A percentile compares a stretch with the other conserved stretches of the same genome.
phyloP scores from a whole-genome alignment of 2,329 filamentous ascomycete genomes.

The Colletotrichum kahawae region DNA sequence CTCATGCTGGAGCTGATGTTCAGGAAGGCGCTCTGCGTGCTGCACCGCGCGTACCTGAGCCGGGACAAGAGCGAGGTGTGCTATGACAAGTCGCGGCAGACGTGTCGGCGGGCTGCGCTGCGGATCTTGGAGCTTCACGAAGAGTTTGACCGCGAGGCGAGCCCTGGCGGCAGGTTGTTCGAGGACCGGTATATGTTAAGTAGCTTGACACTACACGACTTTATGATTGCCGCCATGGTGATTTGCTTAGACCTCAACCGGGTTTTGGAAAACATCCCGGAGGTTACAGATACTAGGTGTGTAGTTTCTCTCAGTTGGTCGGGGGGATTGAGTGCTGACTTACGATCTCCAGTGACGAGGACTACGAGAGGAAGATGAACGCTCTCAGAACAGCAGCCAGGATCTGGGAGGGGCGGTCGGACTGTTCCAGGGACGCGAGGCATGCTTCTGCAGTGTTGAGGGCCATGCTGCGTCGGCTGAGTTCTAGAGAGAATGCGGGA shows the following conservation, averaged over 20 bases:
- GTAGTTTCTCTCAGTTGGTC: not conserved
- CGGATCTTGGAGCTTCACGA: slow-evolving; percentile 50
- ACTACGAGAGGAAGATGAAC: slow-evolving; percentile 38
- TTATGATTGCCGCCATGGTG: slow-evolving; percentile 64
- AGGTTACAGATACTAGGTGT: slow-evolving; percentile 43
- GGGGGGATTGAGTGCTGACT: slow-evolving; percentile 16
- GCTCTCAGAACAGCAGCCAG: slow-evolving; percentile 44
- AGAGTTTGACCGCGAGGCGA: slow-evolving; percentile 50
- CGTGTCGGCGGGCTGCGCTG: slow-evolving; percentile 48
- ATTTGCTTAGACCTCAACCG: slow-evolving; percentile 54
- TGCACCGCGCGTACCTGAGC: slow-evolving; percentile 54
- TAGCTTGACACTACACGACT: slow-evolving; percentile 59
- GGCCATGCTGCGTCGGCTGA: slow-evolving; percentile 38
- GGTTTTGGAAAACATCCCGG: slow-evolving; percentile 14
- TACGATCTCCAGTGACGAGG: slow-evolving; percentile 24
- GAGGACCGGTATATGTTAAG: slow-evolving; percentile 59
- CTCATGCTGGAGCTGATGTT: slow-evolving; percentile 54
- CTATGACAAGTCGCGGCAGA: slow-evolving; percentile 43
- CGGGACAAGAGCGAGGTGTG: slow-evolving; percentile 37
- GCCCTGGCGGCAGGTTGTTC: slow-evolving; percentile 55
- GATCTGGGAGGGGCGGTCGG: slow-evolving; percentile 46
- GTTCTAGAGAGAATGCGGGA: not conserved
- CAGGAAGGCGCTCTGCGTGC: slow-evolving; percentile 52
- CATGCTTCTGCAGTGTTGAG: slow-evolving; percentile 48
- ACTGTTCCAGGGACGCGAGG: slow-evolving; percentile 43